Evolutionary conservation across 1,284 basidiomycete genomes (phyloP).

Genomic region (Cutaneotrichosporon sp.): DNA sequence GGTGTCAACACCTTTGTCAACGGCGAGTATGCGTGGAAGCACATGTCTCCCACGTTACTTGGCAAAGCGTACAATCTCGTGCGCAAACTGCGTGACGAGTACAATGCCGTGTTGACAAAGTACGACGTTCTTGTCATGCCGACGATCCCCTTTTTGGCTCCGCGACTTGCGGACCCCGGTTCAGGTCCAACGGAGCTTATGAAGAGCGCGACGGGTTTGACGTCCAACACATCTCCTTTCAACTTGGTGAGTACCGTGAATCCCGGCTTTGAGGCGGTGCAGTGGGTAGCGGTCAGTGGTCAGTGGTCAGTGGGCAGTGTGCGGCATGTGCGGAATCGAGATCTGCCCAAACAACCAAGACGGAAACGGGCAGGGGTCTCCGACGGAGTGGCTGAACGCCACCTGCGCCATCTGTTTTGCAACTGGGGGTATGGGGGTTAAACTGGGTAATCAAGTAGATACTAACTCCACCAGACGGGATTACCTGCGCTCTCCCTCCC

Average conservation of each 20-base stretch:
- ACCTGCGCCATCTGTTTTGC: not conserved
- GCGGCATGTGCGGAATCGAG: too few relatives aligned
- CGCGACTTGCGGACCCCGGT: slow-evolving; percentile 18
- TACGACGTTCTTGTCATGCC: slow-evolving; percentile 58
- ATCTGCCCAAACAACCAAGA: slow-evolving; percentile 1
- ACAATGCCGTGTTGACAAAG: slow-evolving; percentile 50
- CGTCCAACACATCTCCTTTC: slow-evolving; percentile 38
- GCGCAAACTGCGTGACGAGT: slow-evolving; percentile 54
- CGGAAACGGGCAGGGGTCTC: not conserved
- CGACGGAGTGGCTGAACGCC: slow-evolving; percentile 9
- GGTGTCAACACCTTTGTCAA: slow-evolving; percentile 65
- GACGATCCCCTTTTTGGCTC: slow-evolving; percentile 44
- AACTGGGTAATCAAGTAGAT: not conserved
- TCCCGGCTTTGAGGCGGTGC: not conserved
- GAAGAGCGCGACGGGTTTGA: slow-evolving; percentile 30
- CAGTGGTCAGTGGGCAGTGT: not conserved
- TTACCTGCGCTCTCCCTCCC: slow-evolving; percentile 50
- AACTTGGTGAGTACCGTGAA: slow-evolving; percentile 31
- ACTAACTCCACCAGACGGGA: slow-evolving; percentile 37
- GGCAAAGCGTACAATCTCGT: slow-evolving; percentile 42
- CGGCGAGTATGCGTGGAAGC: slow-evolving; percentile 32
- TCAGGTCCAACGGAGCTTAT: slow-evolving; percentile 26
- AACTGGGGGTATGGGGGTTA: too few relatives aligned
- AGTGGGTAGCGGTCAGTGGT: not conserved
- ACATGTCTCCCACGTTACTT: slow-evolving; percentile 30